Base-by-base conservation (phyloP, 2,329 filamentous ascomycete genomes). In the Talaromyces sp. region DNA sequence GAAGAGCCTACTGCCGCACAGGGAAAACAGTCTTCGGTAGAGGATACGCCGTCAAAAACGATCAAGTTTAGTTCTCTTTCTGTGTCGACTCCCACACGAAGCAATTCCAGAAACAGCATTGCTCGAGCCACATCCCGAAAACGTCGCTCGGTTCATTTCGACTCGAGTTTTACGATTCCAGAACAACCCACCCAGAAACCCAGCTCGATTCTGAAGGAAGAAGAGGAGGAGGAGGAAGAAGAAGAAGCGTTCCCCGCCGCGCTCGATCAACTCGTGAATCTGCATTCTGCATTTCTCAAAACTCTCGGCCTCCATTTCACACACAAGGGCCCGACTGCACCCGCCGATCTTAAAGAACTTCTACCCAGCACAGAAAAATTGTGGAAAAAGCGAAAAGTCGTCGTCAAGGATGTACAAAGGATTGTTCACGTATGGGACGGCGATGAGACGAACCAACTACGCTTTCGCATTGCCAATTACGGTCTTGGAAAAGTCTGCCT, bases 371-470 rank as follows among this genome's bases (percentile, higher is more conserved):
- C 90, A 46, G 84, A 88, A 12, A 82, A 85, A 64, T 78, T 87
- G 41, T 92, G 89, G 89, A 87, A 88, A 61, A 91, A 89, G 75
- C 82, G 88, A 32, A 80, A 81, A 60, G 87, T 91, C 17, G 83
- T 80, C 0, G 75, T 83, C 0, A 83, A 85, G 46, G 89, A 92
- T 67, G 77, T 92, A 54, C 85, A 85, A 63, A 80, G 84, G 62
- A 83, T 87, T 63, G 73, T 92, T 24, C 88, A 87, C 54, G 75
- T 91, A n/a, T 80, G 87, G 67, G 76, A 78, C 12, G 69, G 70
- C 41, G 68, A 66, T 24, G 69, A 70, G 27, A 24, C 43, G 12
- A 3, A 19, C 11, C 43, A 46, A 46, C 57, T 65, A 21, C 66
- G 65, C 3, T 79, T 76, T 63, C 73, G 72, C 29, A 65, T 80